Percentiles rank a stretch among this genome's conserved stretches.
Evolutionary conservation across 1,284 basidiomycete species (phyloP).

Genomic region (Austropuccinia psidii): DNA sequence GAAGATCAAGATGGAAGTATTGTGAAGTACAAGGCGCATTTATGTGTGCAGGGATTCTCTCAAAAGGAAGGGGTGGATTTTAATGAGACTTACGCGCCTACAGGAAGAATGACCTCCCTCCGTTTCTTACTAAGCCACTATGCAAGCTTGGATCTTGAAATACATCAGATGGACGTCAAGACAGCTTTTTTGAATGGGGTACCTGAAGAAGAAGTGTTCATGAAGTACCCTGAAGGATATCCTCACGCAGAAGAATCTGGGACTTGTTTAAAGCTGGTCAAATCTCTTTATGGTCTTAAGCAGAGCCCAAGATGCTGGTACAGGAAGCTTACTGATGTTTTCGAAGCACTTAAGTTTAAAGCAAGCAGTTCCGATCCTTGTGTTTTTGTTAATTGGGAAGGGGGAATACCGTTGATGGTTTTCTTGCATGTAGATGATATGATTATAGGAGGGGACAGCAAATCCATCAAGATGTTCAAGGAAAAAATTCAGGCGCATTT

Average conservation of each 20-base stretch:
- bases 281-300: conserved; percentile 1
- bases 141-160: not conserved
- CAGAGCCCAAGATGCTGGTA: not conserved
- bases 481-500: no score
- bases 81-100: not conserved
- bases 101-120: not conserved
- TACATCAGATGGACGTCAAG: not conserved
- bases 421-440: not conserved
- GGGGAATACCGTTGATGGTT: not conserved
- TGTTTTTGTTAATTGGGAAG: not conserved
- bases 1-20: not conserved
- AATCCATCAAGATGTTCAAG: no score
- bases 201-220: not conserved
- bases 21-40: not conserved
- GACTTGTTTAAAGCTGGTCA: not conserved
- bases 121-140: not conserved
- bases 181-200: not conserved
- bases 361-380: not conserved
- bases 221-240: not conserved
- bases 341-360: not conserved
- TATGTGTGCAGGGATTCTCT: not conserved
- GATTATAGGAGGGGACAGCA: no score
- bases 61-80: not conserved
- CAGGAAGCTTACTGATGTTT: not conserved
- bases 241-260: not conserved